Evolutionary conservation across 140 eudicot species (phyloP), one percentile per base, ranked within the genome.

Genomic region (Senecio squalidus): DNA sequence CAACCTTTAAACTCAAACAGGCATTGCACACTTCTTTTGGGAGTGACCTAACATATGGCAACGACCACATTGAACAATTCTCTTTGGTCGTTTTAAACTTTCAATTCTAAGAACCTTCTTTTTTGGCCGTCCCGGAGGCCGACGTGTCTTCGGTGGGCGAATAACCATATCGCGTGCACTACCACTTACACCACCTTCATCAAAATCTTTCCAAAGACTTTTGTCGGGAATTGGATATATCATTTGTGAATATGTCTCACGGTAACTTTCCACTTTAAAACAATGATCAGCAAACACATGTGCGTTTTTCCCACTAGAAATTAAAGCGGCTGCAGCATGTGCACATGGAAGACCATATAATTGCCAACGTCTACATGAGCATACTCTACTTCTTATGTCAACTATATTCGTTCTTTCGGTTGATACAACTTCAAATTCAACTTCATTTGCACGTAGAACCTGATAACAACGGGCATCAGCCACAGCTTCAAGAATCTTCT

Each of bases 41-140:
- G 99, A 93, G 67, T 93, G 99, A 13, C 99, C 99, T 31, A 93
- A 59, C 99, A 93, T 81, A 71, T 82, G 99, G 63, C 99, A 93
- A 9, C 96, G 93, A 13, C 99, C 99, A 64, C 99, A 93, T 74
- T 93, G 99, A 61, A 93, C 99, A 14, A 93, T 77, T 56, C 95
- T 71, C 45, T 93, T 93, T 0, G 99, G 96, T 22, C 99, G 84
- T 71, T 84, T 93, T 34, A 93, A 82, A 55, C 89, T 93, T 84
- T 93, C 99, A 1, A 93, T 72, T 5, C 99, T 78, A 47, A 85
- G 82, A 69, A 93, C 85, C 86, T 93, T 93, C 87, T 88, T 93
- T 62, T 93, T 93, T 5, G 99, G 99, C 66, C 99, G 67, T 1
- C 99, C 99, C 0, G 99, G 99, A 17, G 99, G 99, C 74, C 99